Evolutionary conservation across 768 basidiomycete species (phyloP).

Genomic region (Termitomyces sp.): DNA sequence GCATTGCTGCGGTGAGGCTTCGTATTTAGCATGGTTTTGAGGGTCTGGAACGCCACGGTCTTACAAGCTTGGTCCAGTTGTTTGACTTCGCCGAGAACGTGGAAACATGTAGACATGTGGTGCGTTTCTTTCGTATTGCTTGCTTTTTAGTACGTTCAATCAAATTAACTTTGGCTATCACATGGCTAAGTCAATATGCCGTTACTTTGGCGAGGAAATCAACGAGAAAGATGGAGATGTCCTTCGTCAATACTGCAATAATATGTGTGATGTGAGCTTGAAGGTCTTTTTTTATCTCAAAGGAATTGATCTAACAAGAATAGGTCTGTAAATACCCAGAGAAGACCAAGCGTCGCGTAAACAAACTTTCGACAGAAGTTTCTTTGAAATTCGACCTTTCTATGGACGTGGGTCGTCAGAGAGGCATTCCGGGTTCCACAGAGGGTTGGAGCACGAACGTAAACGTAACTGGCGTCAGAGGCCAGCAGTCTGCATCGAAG

Average conservation of each 20-base stretch:
- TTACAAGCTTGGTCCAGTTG: slow-evolving; percentile 17
- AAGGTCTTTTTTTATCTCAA: not conserved
- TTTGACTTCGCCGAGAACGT: slow-evolving; percentile 53
- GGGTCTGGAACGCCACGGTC: not conserved
- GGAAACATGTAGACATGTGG: slow-evolving; percentile 64
- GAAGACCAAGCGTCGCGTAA: slow-evolving; percentile 46
- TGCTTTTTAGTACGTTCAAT: not conserved
- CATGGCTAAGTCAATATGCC: slow-evolving; percentile 68
- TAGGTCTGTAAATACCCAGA: slow-evolving; percentile 79
- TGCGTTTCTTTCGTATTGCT: slow-evolving; percentile 27
- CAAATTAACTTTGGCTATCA: not conserved
- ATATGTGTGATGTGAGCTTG: slow-evolving; percentile 73
- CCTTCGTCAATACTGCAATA: slow-evolving; percentile 51
- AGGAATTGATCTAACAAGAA: not conserved
- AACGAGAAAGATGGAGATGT: slow-evolving; percentile 38
- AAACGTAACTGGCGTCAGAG: not conserved
- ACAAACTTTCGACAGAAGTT: slow-evolving; percentile 40
- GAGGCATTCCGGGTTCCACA: not conserved
- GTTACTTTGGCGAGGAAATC: slow-evolving; percentile 73
- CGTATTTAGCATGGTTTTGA: not conserved
- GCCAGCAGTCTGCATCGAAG: not conserved
- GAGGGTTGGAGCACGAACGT: not conserved
- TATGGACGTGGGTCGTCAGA: slow-evolving; percentile 6
- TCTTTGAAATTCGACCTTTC: slow-evolving; percentile 15
- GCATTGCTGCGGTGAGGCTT: slow-evolving; percentile 50